Percentiles rank a stretch among this genome's conserved stretches.
phyloP scores from a whole-genome alignment of 805 yeast genomes.

The Nadsonia fulvescens region DNA sequence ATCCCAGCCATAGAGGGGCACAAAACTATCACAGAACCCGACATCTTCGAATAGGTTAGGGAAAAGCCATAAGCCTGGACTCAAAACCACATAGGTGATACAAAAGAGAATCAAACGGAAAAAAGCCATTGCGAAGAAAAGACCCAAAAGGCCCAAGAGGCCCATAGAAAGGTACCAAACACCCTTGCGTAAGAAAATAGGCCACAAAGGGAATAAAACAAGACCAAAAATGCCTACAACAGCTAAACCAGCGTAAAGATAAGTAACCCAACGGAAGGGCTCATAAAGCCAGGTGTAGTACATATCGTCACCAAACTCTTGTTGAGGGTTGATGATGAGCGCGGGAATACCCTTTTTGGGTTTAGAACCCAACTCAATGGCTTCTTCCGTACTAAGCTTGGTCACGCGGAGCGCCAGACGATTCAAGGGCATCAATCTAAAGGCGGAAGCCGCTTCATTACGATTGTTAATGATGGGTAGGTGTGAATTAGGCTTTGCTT shows the following conservation, averaged over 20 bases:
- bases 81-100: conserved; percentile 36
- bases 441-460: conserved; percentile 40
- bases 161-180: conserved; percentile 82
- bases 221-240: conserved; percentile 43
- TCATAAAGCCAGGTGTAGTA: conserved; percentile 76
- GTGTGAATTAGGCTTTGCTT: conserved; percentile 23
- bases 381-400: conserved; percentile 42
- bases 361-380: conserved; percentile 55
- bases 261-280: conserved; percentile 49
- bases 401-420: conserved; percentile 60
- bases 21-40: conserved; percentile 81
- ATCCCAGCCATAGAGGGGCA: conserved; percentile 78
- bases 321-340: too few relatives aligned
- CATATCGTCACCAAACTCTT: too few relatives aligned
- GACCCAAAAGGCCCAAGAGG: conserved; percentile 50
- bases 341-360: conserved; percentile 40
- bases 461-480: conserved; percentile 33
- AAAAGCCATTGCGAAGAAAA: conserved; percentile 63
- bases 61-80: conserved; percentile 84
- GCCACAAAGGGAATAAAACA: conserved; percentile 90
- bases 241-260: conserved; percentile 44
- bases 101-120: conserved; percentile 55
- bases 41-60: conserved; percentile 93
- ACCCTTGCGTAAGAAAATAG: conserved; percentile 67
- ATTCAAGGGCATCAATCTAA: conserved; percentile 50